Percentiles rank a stretch among this genome's conserved stretches.
Conservation (phyloP, 768 basidiomycete genomes). For the Panaeolus cyanescens region DNA sequence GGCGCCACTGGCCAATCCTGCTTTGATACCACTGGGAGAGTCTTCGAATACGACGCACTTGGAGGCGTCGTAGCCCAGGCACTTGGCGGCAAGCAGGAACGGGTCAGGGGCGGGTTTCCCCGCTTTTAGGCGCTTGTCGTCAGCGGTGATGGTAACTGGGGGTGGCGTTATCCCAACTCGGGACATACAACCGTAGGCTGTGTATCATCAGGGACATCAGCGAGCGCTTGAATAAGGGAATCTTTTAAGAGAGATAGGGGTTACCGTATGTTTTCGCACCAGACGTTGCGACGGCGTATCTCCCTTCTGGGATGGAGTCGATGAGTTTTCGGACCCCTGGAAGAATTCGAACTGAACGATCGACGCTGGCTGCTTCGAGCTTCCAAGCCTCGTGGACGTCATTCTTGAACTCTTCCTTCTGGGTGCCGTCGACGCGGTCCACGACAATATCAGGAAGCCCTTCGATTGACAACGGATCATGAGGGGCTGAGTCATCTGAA, state of each 20-base stretch:
- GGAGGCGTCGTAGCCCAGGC: constrained; percentile 54
- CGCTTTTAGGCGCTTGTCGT: constrained; percentile 71
- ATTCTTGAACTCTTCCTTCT: constrained; percentile 25
- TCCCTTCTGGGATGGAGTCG: constrained; percentile 62
- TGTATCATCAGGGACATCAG: neutral
- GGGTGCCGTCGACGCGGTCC: constrained; percentile 12
- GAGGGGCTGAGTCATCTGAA: neutral
- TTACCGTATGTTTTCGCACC: constrained; percentile 71
- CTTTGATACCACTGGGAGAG: constrained; percentile 74
- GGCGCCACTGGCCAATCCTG: constrained; percentile 73
- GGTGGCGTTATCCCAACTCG: constrained; percentile 72
- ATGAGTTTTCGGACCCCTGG: constrained; percentile 72
- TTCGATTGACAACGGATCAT: too few relatives aligned
- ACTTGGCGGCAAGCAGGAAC: constrained; percentile 62
- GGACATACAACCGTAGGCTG: constrained; percentile 68
- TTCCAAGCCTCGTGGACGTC: constrained; percentile 52
- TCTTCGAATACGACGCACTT: constrained; percentile 83
- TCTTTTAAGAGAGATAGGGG: constrained; percentile 15
- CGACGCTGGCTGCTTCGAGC: constrained; percentile 54
- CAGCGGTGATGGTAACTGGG: constrained; percentile 71
- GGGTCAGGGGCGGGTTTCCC: constrained; percentile 67
- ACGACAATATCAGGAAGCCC: constrained; percentile 8
- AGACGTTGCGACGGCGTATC: constrained; percentile 73
- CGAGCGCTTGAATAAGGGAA: neutral
- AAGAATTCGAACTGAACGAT: constrained; percentile 68